These are phyloP conservation scores for Podila epigama DNA, from an alignment of 192 early-diverging fungal species.

Conservation along the genomic window DNA sequence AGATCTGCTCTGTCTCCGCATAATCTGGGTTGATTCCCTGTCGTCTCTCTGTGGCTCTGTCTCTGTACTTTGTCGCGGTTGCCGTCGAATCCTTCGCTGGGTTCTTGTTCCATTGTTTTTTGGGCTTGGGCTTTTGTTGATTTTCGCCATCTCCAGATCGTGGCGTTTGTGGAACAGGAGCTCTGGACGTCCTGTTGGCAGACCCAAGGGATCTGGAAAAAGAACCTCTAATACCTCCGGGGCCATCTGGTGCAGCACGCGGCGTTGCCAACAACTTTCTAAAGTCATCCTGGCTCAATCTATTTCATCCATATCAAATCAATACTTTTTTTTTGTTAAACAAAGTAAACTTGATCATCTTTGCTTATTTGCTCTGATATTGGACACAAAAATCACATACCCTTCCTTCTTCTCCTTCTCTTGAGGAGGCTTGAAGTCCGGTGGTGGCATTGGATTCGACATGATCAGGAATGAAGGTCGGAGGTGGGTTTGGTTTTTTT, in stretches of 20 bases:
- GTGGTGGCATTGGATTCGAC: conserved; percentile 49
- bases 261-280: conserved; percentile 79
- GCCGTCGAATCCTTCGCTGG: conserved; percentile 26
- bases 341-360: no score
- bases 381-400: neutral
- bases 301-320: conserved; percentile 9
- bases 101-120: conserved; percentile 26
- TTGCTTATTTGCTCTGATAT: no score
- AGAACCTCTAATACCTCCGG: conserved; percentile 39
- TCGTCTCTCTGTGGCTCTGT: conserved; percentile 91
- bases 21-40: conserved; percentile 72
- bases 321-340: no score
- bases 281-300: conserved; percentile 82
- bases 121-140: conserved; percentile 29
- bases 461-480: conserved; percentile 1
- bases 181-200: conserved; percentile 47
- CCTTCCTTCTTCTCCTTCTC: conserved; percentile 43
- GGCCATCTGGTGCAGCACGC: conserved; percentile 48
- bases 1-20: conserved; percentile 68
- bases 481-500: no score
- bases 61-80: conserved; percentile 71
- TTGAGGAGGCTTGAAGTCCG: conserved; percentile 32
- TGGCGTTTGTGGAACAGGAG: conserved; percentile 23
- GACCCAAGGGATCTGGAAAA: conserved; percentile 54
- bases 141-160: conserved; percentile 14